Evolutionary conservation across 1,139 yeast genomes (phyloP).

Genomic region (Hansenula lynferdii): DNA sequence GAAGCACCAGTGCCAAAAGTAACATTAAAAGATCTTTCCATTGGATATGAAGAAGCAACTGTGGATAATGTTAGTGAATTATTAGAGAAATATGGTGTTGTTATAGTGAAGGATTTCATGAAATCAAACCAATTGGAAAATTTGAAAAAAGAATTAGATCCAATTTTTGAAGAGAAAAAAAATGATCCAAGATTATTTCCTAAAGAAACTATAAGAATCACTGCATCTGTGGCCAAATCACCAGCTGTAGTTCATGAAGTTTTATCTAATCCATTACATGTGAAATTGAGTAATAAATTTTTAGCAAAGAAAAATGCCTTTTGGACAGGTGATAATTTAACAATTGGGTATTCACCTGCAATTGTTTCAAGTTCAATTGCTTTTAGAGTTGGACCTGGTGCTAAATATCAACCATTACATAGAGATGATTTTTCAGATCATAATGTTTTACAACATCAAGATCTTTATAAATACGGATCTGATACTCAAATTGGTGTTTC

Average conservation of each 20-base stretch:
- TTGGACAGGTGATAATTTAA: conserved; percentile 22
- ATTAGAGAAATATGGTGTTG: conserved; percentile 20
- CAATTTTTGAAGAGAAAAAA: conserved; percentile 18
- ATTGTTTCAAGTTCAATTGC: conserved; percentile 24
- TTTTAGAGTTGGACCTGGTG: conserved; percentile 27
- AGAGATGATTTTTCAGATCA: conserved; percentile 26
- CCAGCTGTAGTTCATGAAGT: conserved; percentile 18
- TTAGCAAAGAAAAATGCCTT: conserved; percentile 20
- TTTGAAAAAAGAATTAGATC: conserved; percentile 19
- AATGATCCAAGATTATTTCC: conserved; percentile 24
- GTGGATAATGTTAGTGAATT: background rate
- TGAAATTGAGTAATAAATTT: conserved; percentile 15
- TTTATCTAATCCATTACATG: conserved; percentile 16
- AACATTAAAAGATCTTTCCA: background rate
- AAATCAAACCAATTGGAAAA: conserved; percentile 10
- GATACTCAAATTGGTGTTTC: conserved; percentile 22
- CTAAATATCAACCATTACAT: conserved; percentile 22
- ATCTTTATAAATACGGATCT: conserved; percentile 16
- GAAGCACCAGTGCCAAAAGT: background rate
- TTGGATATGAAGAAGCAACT: background rate
- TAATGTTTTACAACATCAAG: conserved; percentile 15
- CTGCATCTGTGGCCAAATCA: conserved; percentile 21
- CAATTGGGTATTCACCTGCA: conserved; percentile 20
- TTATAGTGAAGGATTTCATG: conserved; percentile 20
- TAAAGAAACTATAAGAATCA: conserved; percentile 19